These are phyloP conservation scores for Dillenia suffruticosa DNA, from an alignment of 164 flowering plant genomes.

Conservation along the genomic window DNA sequence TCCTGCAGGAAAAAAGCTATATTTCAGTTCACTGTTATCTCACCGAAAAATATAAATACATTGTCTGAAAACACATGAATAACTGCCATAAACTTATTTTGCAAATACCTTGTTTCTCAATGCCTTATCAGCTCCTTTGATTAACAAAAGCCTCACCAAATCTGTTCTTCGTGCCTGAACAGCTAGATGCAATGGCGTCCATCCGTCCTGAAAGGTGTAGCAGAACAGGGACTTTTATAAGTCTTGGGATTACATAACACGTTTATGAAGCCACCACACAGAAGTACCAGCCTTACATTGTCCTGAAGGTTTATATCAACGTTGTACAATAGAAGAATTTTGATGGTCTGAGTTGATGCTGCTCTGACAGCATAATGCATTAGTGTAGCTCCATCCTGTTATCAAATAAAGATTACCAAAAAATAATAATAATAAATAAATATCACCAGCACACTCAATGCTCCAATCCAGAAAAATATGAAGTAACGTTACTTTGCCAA, in stretches of 20 bases:
- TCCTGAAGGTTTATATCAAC: conserved; percentile 86
- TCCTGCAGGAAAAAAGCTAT: conserved; percentile 31
- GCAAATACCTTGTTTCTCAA: conserved; percentile 61
- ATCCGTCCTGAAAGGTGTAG: conserved; percentile 61
- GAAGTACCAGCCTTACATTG: conserved; percentile 41
- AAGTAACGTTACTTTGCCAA: no score
- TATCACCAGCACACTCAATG: no score
- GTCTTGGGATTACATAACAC: not conserved
- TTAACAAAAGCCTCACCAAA: conserved; percentile 71
- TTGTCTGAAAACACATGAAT: not conserved
- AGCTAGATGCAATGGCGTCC: conserved; percentile 96
- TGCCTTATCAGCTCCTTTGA: conserved; percentile 85
- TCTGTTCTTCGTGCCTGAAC: conserved; percentile 86
- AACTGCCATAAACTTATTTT: not conserved
- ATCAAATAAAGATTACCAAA: not conserved
- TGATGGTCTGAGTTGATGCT: conserved; percentile 69
- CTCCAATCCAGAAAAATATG: no score
- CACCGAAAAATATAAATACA: no score
- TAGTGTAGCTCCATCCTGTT: conserved; percentile 89
- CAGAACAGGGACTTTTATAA: conserved; percentile 4
- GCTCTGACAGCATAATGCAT: conserved; percentile 91
- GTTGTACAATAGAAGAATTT: conserved; percentile 73
- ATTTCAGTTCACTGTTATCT: no score
- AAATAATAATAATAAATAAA: no score
- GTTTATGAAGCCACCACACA: not conserved